These are phyloP conservation scores for Colletotrichum liriopes DNA, from an alignment of 2,329 filamentous ascomycete genomes.

Conservation along the genomic window DNA sequence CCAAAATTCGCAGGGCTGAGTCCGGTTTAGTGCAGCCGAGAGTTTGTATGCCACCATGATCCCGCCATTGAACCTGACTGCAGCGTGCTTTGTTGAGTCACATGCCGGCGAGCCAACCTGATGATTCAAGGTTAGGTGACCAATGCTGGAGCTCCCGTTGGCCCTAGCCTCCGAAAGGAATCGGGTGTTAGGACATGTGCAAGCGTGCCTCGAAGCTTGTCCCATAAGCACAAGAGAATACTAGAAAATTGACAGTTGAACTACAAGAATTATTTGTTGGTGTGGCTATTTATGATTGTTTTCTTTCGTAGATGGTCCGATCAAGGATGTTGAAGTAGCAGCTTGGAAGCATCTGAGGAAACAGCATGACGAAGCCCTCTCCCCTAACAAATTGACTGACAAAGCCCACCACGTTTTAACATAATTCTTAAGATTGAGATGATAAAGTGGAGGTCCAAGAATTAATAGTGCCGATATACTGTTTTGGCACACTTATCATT, in stretches of 20 bases:
- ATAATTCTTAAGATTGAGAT: too few relatives aligned
- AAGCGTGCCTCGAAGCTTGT: background rate
- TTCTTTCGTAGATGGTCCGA: too few relatives aligned
- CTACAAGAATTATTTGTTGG: too few relatives aligned
- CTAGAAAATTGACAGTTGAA: too few relatives aligned
- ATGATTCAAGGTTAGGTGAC: too few relatives aligned
- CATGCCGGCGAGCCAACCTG: background rate
- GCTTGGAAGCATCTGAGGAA: too few relatives aligned
- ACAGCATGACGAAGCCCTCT: too few relatives aligned
- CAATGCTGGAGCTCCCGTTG: background rate
- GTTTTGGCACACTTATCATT: background rate
- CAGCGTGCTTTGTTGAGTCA: background rate
- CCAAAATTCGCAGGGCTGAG: background rate
- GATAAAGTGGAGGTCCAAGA: background rate
- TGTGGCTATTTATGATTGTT: too few relatives aligned
- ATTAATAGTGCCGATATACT: background rate
- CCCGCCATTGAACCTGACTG: background rate
- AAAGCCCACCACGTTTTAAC: too few relatives aligned
- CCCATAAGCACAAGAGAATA: background rate
- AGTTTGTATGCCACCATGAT: background rate
- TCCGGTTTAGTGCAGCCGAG: background rate
- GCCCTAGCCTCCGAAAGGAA: background rate
- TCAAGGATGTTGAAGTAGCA: too few relatives aligned
- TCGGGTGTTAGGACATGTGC: background rate
- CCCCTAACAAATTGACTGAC: too few relatives aligned